Conservation (phyloP, 2,329 filamentous ascomycete species). For the Annulohypoxylon truncatum region DNA sequence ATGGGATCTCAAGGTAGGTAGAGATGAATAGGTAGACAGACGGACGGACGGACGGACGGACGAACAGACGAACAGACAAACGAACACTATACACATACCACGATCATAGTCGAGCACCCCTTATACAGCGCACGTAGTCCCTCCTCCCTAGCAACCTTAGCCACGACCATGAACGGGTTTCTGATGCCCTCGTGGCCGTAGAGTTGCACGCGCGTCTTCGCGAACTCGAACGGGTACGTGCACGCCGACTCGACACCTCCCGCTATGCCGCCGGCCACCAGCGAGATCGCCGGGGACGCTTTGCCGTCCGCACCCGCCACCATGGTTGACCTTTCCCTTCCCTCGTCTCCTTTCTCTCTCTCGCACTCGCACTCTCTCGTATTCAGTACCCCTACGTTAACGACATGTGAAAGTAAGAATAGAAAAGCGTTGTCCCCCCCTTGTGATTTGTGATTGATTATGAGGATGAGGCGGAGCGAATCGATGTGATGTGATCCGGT, state of each 20-base stretch:
- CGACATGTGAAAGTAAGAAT: background rate
- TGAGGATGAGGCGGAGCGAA: slow-evolving; percentile 3
- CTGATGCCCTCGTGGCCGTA: slow-evolving; percentile 54
- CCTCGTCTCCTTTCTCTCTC: background rate
- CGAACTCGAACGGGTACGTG: slow-evolving; percentile 71
- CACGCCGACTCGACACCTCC: slow-evolving; percentile 50
- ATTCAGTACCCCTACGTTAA: background rate
- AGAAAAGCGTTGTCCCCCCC: background rate
- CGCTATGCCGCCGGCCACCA: slow-evolving; percentile 49
- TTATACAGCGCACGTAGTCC: slow-evolving; percentile 69
- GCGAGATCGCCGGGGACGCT: slow-evolving; percentile 45
- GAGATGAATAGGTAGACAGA: background rate
- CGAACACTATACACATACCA: slow-evolving; percentile 48
- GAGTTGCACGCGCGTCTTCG: slow-evolving; percentile 70
- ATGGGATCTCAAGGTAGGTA: background rate
- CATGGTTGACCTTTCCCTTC: slow-evolving; percentile 41
- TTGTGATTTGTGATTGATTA: background rate
- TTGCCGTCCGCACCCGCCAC: slow-evolving; percentile 45
- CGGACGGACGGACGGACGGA: background rate
- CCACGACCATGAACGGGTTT: slow-evolving; percentile 68
- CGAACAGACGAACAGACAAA: background rate
- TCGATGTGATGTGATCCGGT: slow-evolving; percentile 6
- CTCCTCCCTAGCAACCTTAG: slow-evolving; percentile 65
- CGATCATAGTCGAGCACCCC: slow-evolving; percentile 63
- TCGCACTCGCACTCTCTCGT: background rate